Percentiles rank a stretch among this genome's conserved stretches.
phyloP scores from a whole-genome alignment of 345 rosid species.

The Rubroshorea leprosula region DNA sequence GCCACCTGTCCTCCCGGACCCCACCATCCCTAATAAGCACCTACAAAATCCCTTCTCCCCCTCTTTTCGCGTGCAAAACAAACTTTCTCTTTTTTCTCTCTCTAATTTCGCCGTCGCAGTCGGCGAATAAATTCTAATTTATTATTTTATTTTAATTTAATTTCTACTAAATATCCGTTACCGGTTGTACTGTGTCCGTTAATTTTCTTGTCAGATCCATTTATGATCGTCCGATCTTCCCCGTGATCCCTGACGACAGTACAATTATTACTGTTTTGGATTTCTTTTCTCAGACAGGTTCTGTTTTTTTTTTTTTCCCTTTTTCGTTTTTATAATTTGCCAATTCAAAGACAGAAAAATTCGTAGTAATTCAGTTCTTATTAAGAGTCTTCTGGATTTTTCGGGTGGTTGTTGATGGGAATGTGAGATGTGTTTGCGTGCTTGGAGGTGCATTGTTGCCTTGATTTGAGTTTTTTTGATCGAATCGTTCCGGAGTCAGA shows the following conservation, averaged over 20 bases:
- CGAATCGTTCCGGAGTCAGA: slow-evolving; percentile 10
- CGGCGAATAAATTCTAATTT: neutral
- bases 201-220: slow-evolving; percentile 16
- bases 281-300: neutral
- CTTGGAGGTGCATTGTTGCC: slow-evolving; percentile 23
- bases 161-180: neutral
- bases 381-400: slow-evolving; percentile 11
- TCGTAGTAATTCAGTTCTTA: neutral
- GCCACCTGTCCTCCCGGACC: neutral
- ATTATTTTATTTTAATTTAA: too few relatives aligned
- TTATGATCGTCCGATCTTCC: slow-evolving; percentile 48
- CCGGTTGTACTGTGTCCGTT: slow-evolving; percentile 20
- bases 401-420: slow-evolving; percentile 9
- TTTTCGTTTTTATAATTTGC: neutral
- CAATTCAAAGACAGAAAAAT: neutral
- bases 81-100: neutral
- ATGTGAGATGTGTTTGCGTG: slow-evolving; percentile 16
- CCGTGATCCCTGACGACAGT: slow-evolving; percentile 25
- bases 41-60: too few relatives aligned
- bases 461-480: neutral
- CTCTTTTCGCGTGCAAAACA: too few relatives aligned
- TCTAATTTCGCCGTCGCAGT: neutral
- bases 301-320: neutral
- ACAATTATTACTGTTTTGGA: too few relatives aligned
- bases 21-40: too few relatives aligned